Base-by-base conservation (phyloP, 177 flowering plant species). In the Vitis hybrid region DNA sequence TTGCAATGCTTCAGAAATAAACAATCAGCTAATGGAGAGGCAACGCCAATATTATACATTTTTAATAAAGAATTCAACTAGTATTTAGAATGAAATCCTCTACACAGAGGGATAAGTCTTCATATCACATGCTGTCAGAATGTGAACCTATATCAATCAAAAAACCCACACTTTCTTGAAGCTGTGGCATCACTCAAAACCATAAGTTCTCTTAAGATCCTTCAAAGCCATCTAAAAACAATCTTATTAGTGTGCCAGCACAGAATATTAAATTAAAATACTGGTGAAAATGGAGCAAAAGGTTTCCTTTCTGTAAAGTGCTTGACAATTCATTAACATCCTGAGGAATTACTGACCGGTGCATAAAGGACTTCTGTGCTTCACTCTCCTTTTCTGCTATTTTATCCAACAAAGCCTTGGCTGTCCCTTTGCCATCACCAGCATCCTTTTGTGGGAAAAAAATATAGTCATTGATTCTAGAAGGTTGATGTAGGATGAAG, bases 311-410 rank as follows among this genome's bases (percentile, higher is more conserved):
- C 2, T 26, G 31, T 57, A 2, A 14, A 51, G 11, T 3, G 22
- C 0, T 33, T 33, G 1, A 16, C 21, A 2, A 18, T 2, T 1
- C 29, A 52, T 56, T 9, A 33, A 72, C 68, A 6, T 61, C 51
- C 39, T 5, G 22, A 62, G 13, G 66, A 56, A 13, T 67, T 56
- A 75, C 93, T 80, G 60, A 95, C 99, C 99, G 80, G 68, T 95
- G 99, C 99, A 95, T 93, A 75, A 95, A 89, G n/a, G 99, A 95
- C 77, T 90, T 91, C 79, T 93, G 89, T 39, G 99, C 99, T 77
- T 93, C 98, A 83, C 87, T 82, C 82, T 95, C 99, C 88, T 79
- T 51, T 45, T 76, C 78, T 21, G 98, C 94, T 70, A 93, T 91
- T 78, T 77, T 88, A 60, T 87, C 90, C 83, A 95, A 73, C 76